These are phyloP conservation scores for Pestalotiopsis sp. DNA, from an alignment of 2,329 filamentous ascomycete genomes.

Conservation along the genomic window DNA sequence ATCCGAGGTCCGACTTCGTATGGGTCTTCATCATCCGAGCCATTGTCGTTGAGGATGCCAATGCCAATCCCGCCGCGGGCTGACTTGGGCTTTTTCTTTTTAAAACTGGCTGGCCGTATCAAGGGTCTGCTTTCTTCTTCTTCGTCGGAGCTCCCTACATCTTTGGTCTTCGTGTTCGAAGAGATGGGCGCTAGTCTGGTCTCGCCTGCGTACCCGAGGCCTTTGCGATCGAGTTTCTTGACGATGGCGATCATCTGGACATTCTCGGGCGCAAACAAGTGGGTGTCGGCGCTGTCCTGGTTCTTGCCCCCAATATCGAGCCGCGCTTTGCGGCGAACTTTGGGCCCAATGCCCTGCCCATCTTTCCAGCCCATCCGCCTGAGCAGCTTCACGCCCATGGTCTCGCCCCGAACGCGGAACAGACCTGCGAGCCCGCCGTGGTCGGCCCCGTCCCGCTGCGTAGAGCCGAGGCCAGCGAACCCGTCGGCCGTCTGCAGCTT, in stretches of 20 bases:
- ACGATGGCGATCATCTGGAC: slow-evolving; percentile 67
- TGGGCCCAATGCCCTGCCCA: slow-evolving; percentile 90
- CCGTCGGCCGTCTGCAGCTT: slow-evolving; percentile 72
- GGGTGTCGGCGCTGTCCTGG: slow-evolving; percentile 48
- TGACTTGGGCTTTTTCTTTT: slow-evolving; percentile 55
- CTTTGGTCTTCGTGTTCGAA: slow-evolving; percentile 25
- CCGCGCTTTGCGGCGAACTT: slow-evolving; percentile 73
- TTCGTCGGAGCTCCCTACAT: slow-evolving; percentile 41
- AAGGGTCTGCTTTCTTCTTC: slow-evolving; percentile 45
- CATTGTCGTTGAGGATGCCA: slow-evolving; percentile 87
- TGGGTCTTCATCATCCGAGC: slow-evolving; percentile 92
- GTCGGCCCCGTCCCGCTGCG: slow-evolving; percentile 54
- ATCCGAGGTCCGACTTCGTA: slow-evolving; percentile 92
- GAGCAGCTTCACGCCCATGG: slow-evolving; percentile 82
- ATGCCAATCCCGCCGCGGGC: slow-evolving; percentile 76
- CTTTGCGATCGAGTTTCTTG: slow-evolving; percentile 70
- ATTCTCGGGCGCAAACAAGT: slow-evolving; percentile 87
- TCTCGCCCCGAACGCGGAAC: slow-evolving; percentile 74
- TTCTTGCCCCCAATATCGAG: slow-evolving; percentile 53
- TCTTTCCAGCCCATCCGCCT: slow-evolving; percentile 96
- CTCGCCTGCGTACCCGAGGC: slow-evolving; percentile 69
- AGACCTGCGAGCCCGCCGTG: slow-evolving; percentile 65
- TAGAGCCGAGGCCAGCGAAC: slow-evolving; percentile 77
- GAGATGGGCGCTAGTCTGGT: slow-evolving; percentile 47
- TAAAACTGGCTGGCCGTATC: slow-evolving; percentile 22